These are phyloP conservation scores for Diplodia mutila DNA, from an alignment of 2,329 filamentous ascomycete genomes.

Conservation along the genomic window DNA sequence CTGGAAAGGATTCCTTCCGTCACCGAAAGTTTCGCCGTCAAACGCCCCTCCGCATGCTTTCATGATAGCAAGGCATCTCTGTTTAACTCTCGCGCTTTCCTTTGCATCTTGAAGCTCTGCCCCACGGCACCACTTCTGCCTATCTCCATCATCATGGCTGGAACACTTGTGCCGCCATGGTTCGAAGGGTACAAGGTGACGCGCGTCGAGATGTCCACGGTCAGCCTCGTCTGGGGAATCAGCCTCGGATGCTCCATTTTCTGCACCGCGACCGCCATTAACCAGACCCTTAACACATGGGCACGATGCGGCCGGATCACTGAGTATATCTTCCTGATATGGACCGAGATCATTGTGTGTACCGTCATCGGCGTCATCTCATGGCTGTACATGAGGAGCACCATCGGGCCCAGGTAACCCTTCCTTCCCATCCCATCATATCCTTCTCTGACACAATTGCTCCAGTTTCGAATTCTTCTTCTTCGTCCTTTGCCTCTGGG, in stretches of 20 bases:
- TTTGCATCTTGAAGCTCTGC: too few species aligned
- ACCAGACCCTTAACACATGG: conserved; percentile 6
- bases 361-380: conserved; percentile 45
- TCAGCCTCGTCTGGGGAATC: conserved; percentile 18
- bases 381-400: conserved; percentile 46
- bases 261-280: conserved; percentile 1
- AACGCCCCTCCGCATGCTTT: neutral
- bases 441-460: too few species aligned
- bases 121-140: neutral
- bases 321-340: conserved; percentile 49
- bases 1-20: neutral
- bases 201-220: neutral
- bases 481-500: conserved; percentile 43
- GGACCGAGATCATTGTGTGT: conserved; percentile 50
- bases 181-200: conserved; percentile 6
- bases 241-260: conserved; percentile 6
- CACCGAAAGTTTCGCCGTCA: neutral
- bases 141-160: neutral
- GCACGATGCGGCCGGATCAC: neutral
- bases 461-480: conserved; percentile 29
- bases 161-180: conserved; percentile 10
- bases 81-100: neutral
- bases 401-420: conserved; percentile 39
- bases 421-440: neutral
- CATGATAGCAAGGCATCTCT: neutral